Base-by-base conservation (phyloP, 345 rosid species). In the Garcia nutans region DNA sequence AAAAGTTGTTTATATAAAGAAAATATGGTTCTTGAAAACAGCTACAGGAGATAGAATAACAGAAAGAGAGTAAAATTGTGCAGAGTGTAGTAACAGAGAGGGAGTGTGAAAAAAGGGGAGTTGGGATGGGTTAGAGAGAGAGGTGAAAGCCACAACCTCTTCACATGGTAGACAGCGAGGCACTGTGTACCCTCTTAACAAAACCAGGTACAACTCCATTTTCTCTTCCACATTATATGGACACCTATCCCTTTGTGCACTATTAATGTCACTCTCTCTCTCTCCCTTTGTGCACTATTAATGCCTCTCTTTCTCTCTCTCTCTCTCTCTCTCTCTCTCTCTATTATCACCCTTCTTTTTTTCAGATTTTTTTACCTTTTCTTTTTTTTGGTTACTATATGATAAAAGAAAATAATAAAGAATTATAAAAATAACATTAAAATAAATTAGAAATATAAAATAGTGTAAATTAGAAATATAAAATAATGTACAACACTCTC, bases 121-220 rank as follows among this genome's bases (percentile, higher is more conserved):
- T 82, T 85, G 88, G 77, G 72, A 49, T 31, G 44, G 78, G 66
- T 54, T 28, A 74, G 41, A 37, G 41, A 37, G 75, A 77, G 58
- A 63, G 26, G 45, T 28, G 69, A 65, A 42, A 79, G 77, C 76
- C 84, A 78, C 82, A 78, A 67, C 74, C 42, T 6, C 76, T 78
- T 79, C 91, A 89, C 93, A 84, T 88, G 91, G 81, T 77, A 71
- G 90, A 85, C 93, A 86, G 90, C 93, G 76, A 83, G 88, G 88
- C 93, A 84, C 83, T 72, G 80, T 64, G 88, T 82, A 79, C 84
- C 74, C 82, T 77, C 83, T 81, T 85, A 56, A 79, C 86, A 78
- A 85, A 86, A 86, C 84, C 61, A 70, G 82, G 80, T 79, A 79
- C 87, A 76, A 79, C 22, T 79, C 85, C 87, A 82, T 71, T 79